These are phyloP conservation scores for Dryadomyces quercus-mongolicae DNA, from an alignment of 2,329 filamentous ascomycete species.

Conservation along the genomic window DNA sequence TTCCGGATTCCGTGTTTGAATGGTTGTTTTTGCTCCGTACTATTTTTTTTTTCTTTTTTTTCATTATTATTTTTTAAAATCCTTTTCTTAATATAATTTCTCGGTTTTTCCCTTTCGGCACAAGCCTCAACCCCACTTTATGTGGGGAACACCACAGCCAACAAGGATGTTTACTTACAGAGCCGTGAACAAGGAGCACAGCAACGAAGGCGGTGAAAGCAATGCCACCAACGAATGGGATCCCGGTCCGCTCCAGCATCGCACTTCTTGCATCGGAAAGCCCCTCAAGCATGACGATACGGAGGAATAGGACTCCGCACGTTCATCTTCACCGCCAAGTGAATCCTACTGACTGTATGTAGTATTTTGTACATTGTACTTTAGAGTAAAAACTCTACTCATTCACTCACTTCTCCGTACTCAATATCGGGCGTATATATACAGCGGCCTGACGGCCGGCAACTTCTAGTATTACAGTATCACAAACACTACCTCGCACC, in stretches of 20 bases:
- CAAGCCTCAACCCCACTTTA: background rate
- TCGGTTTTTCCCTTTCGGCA: background rate
- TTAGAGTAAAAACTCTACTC: too few relatives aligned
- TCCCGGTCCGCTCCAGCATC: background rate
- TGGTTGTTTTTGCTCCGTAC: too few relatives aligned
- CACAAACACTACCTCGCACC: background rate
- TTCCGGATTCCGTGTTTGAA: too few relatives aligned
- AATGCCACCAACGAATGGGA: background rate
- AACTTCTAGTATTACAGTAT: slow-evolving; percentile 1
- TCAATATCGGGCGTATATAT: background rate
- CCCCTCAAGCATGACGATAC: background rate
- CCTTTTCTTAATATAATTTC: too few relatives aligned
- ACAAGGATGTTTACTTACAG: background rate
- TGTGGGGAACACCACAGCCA: background rate
- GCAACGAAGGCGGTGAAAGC: background rate
- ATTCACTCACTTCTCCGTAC: too few relatives aligned
- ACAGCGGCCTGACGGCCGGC: background rate
- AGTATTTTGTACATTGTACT: too few relatives aligned
- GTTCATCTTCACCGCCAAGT: background rate
- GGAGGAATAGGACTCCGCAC: background rate
- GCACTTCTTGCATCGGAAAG: background rate
- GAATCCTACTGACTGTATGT: background rate
- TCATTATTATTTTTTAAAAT: too few relatives aligned
- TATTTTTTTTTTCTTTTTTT: background rate
- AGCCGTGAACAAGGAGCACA: background rate